Evolutionary conservation across 805 yeast genomes (phyloP).

Genomic region (Wickerhamomyces ciferrii): DNA sequence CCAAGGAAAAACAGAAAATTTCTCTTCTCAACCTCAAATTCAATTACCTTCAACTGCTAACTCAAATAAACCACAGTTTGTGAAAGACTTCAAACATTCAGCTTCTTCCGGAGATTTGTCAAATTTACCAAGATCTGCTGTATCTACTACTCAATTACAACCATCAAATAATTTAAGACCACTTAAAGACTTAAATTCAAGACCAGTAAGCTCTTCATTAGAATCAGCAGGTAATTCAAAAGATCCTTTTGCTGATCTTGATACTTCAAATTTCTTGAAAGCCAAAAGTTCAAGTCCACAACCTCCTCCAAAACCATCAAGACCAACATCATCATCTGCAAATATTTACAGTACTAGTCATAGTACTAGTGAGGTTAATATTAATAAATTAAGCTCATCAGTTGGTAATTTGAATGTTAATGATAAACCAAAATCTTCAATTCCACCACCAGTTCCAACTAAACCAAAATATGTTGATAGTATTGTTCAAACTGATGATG

Average conservation of each 20-base stretch:
- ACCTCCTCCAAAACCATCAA: slow-evolving; percentile 17
- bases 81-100: not conserved
- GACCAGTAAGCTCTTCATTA: not conserved
- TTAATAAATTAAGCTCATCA: slow-evolving; percentile 12
- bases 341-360: slow-evolving; percentile 3
- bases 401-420: slow-evolving; percentile 15
- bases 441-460: slow-evolving; percentile 8
- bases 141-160: not conserved
- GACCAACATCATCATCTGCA: slow-evolving; percentile 10
- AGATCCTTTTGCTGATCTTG: not conserved
- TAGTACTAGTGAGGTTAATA: not conserved
- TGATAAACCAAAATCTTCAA: not conserved
- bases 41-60: not conserved
- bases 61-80: not conserved
- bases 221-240: not conserved
- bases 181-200: slow-evolving; percentile 1
- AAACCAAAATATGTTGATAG: slow-evolving; percentile 22
- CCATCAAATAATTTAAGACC: slow-evolving; percentile 4
- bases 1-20: not conserved
- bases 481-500: slow-evolving; percentile 20
- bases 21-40: not conserved
- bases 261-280: not conserved
- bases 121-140: not conserved
- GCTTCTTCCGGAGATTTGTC: not conserved
- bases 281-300: not conserved